phyloP scores from a whole-genome alignment of 208 protist genomes.

The Entamoeba invadens region DNA sequence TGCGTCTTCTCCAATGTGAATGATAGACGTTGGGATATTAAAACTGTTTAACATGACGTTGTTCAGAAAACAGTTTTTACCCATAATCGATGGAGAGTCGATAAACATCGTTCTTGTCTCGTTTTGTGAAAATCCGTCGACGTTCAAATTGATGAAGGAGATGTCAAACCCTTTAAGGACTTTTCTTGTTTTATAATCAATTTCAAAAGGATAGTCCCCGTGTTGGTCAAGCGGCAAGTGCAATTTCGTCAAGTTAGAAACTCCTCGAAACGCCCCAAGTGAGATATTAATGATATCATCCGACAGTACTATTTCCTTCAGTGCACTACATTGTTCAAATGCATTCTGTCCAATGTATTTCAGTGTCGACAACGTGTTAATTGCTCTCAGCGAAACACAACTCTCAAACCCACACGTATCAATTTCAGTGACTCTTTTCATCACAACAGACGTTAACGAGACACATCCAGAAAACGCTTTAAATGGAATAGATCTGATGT shows the following conservation, averaged over 20 bases:
- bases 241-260: neutral
- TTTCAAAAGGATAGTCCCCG: neutral
- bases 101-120: neutral
- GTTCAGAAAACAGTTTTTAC: neutral
- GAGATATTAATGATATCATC: neutral
- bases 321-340: neutral
- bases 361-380: neutral
- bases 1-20: neutral
- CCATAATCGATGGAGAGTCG: neutral
- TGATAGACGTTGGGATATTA: neutral
- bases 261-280: neutral
- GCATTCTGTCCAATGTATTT: neutral
- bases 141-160: neutral
- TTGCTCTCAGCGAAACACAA: neutral
- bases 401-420: neutral
- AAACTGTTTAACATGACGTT: neutral
- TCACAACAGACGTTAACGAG: neutral
- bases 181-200: neutral
- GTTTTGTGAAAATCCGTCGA: neutral
- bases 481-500: neutral
- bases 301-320: neutral
- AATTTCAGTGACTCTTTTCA: neutral
- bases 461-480: neutral
- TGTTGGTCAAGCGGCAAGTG: neutral
- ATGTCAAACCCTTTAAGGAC: neutral